A percentile compares a stretch with the other conserved stretches of the same genome.
Conservation (phyloP, 257 asterid species). For the Solanum commersonii region DNA sequence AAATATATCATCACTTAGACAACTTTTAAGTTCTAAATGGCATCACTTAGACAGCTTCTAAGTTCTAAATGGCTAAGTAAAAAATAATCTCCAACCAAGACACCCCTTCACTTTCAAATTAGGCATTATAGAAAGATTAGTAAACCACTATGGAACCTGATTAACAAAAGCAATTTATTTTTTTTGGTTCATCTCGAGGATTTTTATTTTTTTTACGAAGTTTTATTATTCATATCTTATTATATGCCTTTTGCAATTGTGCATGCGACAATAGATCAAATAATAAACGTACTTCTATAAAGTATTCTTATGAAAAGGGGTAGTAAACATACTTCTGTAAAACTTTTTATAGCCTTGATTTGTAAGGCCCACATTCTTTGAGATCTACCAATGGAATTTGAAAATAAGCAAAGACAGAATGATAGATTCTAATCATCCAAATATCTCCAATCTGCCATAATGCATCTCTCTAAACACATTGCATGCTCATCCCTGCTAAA, state of each 20-base stretch:
- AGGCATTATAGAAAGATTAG: not conserved
- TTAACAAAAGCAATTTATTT: not conserved
- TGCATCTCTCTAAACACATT: not conserved
- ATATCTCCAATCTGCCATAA: not conserved
- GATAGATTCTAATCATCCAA: not conserved
- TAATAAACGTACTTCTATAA: not conserved
- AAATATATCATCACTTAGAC: not conserved
- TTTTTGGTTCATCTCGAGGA: not conserved
- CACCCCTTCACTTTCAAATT: not conserved
- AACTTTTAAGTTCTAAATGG: not conserved
- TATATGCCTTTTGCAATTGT: not conserved
- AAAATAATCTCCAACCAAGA: not conserved
- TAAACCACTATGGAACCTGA: not conserved
- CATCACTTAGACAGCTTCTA: not conserved
- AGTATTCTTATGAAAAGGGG: not conserved
- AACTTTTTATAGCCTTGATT: not conserved
- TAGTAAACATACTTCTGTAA: not conserved
- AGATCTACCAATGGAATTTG: not conserved
- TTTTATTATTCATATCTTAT: not conserved
- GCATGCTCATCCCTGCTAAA: not conserved
- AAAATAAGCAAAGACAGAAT: not conserved
- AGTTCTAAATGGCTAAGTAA: not conserved
- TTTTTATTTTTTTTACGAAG: not conserved
- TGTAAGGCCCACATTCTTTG: not conserved
- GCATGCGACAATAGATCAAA: not conserved